Conservation (phyloP, 306 rosid genomes). For the Cicer cuneatum region DNA sequence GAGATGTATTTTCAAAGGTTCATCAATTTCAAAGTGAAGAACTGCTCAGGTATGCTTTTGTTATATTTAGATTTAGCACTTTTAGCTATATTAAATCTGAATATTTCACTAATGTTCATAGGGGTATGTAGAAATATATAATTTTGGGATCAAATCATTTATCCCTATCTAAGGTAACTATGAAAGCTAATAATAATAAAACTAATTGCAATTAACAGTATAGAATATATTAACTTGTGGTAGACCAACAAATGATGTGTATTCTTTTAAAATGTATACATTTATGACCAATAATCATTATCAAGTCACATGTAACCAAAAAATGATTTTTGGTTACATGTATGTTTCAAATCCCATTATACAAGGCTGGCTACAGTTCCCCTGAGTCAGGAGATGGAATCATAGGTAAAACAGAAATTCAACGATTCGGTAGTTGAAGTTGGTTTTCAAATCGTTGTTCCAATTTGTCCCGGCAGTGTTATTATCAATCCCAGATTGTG, state of each 20-base stretch:
- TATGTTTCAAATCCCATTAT: conserved; percentile 10
- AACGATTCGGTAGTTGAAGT: conserved; percentile 11
- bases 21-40: conserved; percentile 79
- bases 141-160: background rate
- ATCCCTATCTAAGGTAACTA: background rate
- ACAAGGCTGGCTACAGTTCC: background rate
- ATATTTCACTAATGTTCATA: background rate
- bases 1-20: conserved; percentile 90
- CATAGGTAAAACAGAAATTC: conserved; percentile 19
- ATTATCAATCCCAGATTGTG: background rate
- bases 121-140: background rate
- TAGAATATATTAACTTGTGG: background rate
- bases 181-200: conserved; percentile 13
- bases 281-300: conserved; percentile 3
- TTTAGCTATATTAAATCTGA: conserved; percentile 7
- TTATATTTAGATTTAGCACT: conserved; percentile 35
- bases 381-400: background rate
- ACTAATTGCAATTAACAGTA: background rate
- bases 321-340: conserved; percentile 20
- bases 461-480: conserved; percentile 5
- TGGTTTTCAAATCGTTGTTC: conserved; percentile 13
- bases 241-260: conserved; percentile 19
- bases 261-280: background rate
- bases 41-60: conserved; percentile 65
- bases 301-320: conserved; percentile 10